Base-by-base conservation (phyloP, 352 stramenopile genomes). In the Thalassiosira delicatula region DNA sequence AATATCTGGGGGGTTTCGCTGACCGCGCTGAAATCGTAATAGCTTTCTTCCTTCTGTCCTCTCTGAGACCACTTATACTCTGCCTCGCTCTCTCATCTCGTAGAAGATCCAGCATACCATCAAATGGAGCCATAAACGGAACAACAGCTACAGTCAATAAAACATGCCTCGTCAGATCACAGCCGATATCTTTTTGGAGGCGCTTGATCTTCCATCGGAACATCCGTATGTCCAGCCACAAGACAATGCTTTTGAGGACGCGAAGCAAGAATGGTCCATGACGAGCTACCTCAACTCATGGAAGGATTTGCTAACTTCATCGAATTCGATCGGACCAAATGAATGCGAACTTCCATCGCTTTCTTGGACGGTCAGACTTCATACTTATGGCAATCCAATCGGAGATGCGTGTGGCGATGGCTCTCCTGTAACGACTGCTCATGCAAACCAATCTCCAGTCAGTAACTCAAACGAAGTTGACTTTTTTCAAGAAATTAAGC, bases 161-260 rank as follows among this genome's bases (percentile, higher is more conserved):
- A 49, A 54, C 32, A 79, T 79, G 70, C 42, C 70, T 40, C n/a
- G n/a, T n/a, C n/a, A n/a, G n/a, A 60, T 83, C n/a, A 74, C 76
- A 25, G 51, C 46, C 25, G 51, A 77, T 42, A 33, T 40, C 23
- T 83, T 83, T 42, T 40, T 83, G 7, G 60, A 69, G 12, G 68
- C 68, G 23, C 68, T 83, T 14, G 37, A 74, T 44, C 59, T 83
- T 19, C 76, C 76, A 51, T 53, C 60, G 4, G 59, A 78, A 21
- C 76, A 83, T 60, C 76, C 76, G 1, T 83, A 78, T 37, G 25
- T 74, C 7, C 30, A 14, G 53, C 37, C 33, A 17, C 12, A 51
- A 33, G n/a, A 76, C 32, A 23, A 30, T 69, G 44, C 42, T 14
- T 17, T 2, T n/a, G 0, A 17, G 0, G 60, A 83, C 40, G 33